A percentile compares a stretch with the other conserved stretches of the same genome.
Evolutionary conservation across 257 asterid species (phyloP).

Genomic region (Nicotiana knightiana): DNA sequence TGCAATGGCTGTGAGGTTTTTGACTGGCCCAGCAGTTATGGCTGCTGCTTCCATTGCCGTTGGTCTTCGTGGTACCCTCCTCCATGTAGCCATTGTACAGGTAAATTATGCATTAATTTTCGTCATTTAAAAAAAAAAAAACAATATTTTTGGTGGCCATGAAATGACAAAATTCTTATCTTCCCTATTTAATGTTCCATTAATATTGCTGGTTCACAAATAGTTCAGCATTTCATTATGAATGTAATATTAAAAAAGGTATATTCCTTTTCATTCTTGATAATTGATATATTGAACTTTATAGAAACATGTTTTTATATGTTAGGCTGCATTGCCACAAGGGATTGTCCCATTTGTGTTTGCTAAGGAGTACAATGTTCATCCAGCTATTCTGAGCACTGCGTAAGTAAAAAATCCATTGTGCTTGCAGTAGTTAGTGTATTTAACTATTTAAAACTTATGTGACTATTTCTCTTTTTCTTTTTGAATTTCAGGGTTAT

Average conservation of each 20-base stretch:
- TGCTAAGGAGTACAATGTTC: slow-evolving; percentile 92
- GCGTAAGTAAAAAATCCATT: slow-evolving; percentile 39
- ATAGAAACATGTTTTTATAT: not conserved
- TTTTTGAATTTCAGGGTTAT: slow-evolving; percentile 42
- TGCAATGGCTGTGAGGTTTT: slow-evolving; percentile 95
- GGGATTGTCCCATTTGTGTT: slow-evolving; percentile 97
- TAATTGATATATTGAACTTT: not conserved
- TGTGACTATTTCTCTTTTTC: not conserved
- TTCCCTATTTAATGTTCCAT: not conserved
- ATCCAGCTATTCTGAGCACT: slow-evolving; percentile 89
- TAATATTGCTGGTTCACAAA: not conserved
- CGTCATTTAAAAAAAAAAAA: not conserved
- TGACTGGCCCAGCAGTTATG: slow-evolving; percentile 98
- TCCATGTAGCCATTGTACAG: slow-evolving; percentile 90
- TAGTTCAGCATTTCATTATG: not conserved
- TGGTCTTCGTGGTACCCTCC: slow-evolving; percentile 94
- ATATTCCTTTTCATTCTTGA: not conserved
- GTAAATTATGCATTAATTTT: slow-evolving; percentile 19
- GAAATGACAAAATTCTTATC: not conserved
- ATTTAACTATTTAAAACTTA: not conserved
- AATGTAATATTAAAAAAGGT: not conserved
- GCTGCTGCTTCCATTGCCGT: slow-evolving; percentile 91
- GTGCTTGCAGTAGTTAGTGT: no score
- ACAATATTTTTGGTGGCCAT: not conserved
- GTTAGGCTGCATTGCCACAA: slow-evolving; percentile 96